phyloP scores from a whole-genome alignment of 208 protist genomes.

The Acanthamoeba healyi region DNA sequence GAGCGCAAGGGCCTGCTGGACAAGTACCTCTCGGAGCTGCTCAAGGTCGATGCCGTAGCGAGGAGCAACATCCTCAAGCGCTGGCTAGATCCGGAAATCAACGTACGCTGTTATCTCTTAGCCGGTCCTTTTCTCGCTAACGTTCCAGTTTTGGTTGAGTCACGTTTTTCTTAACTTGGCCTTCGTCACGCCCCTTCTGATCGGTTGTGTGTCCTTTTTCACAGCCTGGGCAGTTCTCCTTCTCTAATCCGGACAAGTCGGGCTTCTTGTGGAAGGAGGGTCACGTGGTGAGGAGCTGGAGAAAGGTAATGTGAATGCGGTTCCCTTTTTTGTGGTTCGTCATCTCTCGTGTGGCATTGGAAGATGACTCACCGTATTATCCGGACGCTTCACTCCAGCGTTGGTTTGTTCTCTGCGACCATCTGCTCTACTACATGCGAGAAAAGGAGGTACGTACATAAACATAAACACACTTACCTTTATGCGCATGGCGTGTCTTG shows the following conservation, averaged over 20 bases:
- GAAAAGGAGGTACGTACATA: slow-evolving; percentile 20
- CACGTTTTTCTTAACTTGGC: neutral
- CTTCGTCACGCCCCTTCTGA: neutral
- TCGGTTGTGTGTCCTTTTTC: too few species aligned
- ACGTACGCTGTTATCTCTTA: neutral
- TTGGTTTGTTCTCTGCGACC: slow-evolving; percentile 68
- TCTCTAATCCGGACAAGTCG: slow-evolving; percentile 49
- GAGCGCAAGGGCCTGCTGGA: slow-evolving; percentile 65
- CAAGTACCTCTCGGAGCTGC: slow-evolving; percentile 65
- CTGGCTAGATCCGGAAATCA: slow-evolving; percentile 69
- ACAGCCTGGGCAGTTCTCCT: slow-evolving; percentile 70
- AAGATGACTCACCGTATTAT: neutral
- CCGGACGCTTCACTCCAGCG: neutral
- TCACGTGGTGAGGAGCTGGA: slow-evolving; percentile 57
- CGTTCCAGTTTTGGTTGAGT: neutral
- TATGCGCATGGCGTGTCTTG: too few species aligned
- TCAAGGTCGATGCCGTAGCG: slow-evolving; percentile 8
- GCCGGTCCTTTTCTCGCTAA: neutral
- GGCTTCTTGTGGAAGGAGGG: slow-evolving; percentile 67
- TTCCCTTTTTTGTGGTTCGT: neutral
- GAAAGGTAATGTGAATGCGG: neutral
- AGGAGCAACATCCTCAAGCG: slow-evolving; percentile 63
- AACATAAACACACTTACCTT: neutral
- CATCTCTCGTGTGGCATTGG: too few species aligned
- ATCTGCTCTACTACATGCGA: slow-evolving; percentile 68